Evolutionary conservation across 257 asterid genomes (phyloP).

Genomic region (Capsicum rhomboideum): DNA sequence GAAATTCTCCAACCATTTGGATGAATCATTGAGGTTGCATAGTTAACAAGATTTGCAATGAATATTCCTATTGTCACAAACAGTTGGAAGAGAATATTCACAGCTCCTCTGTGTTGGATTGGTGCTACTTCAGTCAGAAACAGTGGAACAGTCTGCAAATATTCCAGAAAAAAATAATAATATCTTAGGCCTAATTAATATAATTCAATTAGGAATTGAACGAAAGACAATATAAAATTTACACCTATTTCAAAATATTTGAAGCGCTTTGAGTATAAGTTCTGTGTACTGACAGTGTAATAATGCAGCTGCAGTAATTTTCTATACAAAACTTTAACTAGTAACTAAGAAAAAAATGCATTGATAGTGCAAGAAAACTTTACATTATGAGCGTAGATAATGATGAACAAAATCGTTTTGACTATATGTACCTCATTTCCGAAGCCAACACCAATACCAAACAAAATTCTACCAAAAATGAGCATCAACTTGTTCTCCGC

Average conservation of each 20-base stretch:
- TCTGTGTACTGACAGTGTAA: background rate
- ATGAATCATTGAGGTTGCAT: constrained; percentile 8
- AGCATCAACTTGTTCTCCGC: constrained; percentile 29
- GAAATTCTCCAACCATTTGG: constrained; percentile 30
- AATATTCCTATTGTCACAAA: constrained; percentile 20
- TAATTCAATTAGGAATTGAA: background rate
- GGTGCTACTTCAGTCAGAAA: constrained; percentile 40
- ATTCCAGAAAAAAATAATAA: too few species aligned
- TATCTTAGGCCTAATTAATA: too few species aligned
- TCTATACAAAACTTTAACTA: background rate
- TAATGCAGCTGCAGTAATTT: background rate
- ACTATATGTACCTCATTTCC: constrained; percentile 38
- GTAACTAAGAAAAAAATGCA: background rate
- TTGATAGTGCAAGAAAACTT: too few species aligned
- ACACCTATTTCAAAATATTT: background rate
- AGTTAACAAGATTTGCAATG: constrained; percentile 23
- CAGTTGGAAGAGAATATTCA: constrained; percentile 29
- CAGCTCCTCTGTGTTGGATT: constrained; percentile 30
- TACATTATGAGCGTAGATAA: background rate
- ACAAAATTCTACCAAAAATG: constrained; percentile 32
- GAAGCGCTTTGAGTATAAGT: background rate
- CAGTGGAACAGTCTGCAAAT: constrained; percentile 29
- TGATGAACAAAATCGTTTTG: background rate
- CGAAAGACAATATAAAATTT: background rate
- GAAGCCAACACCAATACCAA: constrained; percentile 50